Evolutionary conservation across 306 rosid species (phyloP), one percentile per base, ranked within the genome.

Genomic region (Sphenostylis stenocarpa): DNA sequence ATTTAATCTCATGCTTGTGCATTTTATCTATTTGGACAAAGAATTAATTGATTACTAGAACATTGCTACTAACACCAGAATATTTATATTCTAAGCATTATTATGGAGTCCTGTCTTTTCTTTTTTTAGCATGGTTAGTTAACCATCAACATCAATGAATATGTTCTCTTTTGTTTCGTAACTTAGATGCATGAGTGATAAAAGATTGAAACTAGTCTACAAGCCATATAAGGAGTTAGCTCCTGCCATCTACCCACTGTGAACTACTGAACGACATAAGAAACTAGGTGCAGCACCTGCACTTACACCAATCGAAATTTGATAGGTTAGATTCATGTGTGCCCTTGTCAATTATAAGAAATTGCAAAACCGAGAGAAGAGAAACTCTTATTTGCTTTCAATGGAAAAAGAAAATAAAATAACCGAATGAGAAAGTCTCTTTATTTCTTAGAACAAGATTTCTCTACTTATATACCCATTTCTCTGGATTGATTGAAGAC

Each of bases 21-120:
- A 64, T 71, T 77, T 71, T 23, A 48, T 71, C 83, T 21, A 38
- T 62, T 63, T 58, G 39, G 41, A 55, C 19, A 43, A 52, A 8
- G 61, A 48, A 7, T 67, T 49, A 14, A 36, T 68, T 7, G 0
- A 1, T 67, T 65, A 51, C 17, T 23, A 41, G 19, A 51, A 15
- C 16, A 58, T 53, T 70, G 20, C 4, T 36, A 33, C 48, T 19
- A 24, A 21, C 31, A 36, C 7, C 33, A 7, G 29, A 70, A 43
- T 43, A 26, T 2, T 44, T 56, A 5, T 20, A 56, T 33, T 28
- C 62, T 17, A 38, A 48, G 17, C 1, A 71, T 64, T 28, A 43
- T 16, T 64, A 52, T 39, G 57, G 38, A 29, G 41, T 20, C 44
- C 45, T 39, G 28, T 72, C 34, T 74, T 74, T 23, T 29, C 16